Conservation (phyloP, 345 rosid genomes). For the Camelina neglecta region DNA sequence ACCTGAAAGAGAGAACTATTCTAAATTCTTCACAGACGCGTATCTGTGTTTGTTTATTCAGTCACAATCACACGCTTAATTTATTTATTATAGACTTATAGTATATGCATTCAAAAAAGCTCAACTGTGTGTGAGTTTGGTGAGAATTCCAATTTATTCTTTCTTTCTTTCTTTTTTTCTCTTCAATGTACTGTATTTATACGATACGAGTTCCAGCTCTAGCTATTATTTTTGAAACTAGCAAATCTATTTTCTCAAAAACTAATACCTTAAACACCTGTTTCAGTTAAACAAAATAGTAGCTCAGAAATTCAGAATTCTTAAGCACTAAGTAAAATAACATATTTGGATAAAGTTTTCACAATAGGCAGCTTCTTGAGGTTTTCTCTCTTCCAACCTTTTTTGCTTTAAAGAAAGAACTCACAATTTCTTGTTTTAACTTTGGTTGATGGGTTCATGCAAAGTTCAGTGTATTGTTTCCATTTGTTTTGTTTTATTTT, state of each 20-base stretch:
- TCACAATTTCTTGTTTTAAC: background rate
- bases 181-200: no score
- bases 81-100: background rate
- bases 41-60: background rate
- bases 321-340: no score
- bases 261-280: background rate
- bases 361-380: background rate
- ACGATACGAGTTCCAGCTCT: no score
- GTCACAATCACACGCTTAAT: background rate
- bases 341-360: background rate
- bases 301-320: background rate
- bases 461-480: background rate
- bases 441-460: slow-evolving; percentile 25
- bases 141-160: background rate
- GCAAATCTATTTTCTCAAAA: background rate
- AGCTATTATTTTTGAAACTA: no score
- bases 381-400: slow-evolving; percentile 7
- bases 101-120: background rate
- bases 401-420: background rate
- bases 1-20: background rate
- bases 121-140: slow-evolving; percentile 2
- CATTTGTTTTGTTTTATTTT: background rate
- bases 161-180: background rate
- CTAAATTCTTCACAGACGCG: background rate
- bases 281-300: background rate